phyloP scores from a whole-genome alignment of 225 moss, liverwort and hornwort species.

The Straminergon stramineum region DNA sequence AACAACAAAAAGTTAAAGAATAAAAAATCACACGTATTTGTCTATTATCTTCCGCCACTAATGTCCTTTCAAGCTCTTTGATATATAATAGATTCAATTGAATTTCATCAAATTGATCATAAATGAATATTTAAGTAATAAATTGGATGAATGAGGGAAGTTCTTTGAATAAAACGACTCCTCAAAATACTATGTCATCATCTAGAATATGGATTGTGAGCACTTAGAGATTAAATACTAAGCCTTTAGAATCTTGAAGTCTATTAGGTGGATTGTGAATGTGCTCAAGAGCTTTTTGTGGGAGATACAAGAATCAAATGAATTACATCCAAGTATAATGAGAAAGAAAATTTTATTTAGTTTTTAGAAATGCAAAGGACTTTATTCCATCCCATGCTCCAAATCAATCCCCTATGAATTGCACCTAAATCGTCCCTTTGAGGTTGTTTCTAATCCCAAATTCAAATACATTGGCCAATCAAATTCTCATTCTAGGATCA shows the following conservation, averaged over 20 bases:
- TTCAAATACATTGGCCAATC: background rate
- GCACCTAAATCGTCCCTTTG: accelerated
- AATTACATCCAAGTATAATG: background rate
- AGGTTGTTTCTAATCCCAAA: background rate
- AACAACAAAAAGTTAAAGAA: background rate
- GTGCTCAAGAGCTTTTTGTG: background rate
- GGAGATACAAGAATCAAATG: background rate
- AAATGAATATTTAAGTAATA: background rate
- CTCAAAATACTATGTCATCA: accelerated
- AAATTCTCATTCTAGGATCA: background rate
- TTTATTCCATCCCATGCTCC: background rate
- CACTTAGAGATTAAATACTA: background rate
- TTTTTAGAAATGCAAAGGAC: no score
- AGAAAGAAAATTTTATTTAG: background rate
- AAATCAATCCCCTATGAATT: accelerated
- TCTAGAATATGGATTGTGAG: background rate
- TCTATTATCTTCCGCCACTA: background rate
- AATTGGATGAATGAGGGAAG: background rate
- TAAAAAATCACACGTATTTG: background rate
- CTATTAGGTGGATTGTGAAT: background rate
- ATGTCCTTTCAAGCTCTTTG: accelerated
- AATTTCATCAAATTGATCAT: background rate
- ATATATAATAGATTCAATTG: background rate
- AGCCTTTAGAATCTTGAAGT: background rate
- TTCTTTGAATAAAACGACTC: background rate